Base-by-base conservation (phyloP, 2,329 filamentous ascomycete species). In the Furcasterigmium sp. region DNA sequence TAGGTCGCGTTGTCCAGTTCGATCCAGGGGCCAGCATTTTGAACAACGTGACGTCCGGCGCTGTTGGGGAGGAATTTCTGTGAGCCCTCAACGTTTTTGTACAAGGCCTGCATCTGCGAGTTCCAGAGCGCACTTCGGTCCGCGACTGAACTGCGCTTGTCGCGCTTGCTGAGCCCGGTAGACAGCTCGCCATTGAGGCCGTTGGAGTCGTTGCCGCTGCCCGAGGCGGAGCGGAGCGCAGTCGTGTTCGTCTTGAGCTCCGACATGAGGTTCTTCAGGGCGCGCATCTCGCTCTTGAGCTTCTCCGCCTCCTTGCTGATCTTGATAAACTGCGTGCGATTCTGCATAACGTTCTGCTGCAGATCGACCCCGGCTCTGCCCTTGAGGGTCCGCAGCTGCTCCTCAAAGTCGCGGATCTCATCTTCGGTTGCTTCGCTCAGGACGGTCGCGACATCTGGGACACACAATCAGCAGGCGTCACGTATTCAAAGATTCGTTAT, bases 261-360 rank as follows among this genome's bases (percentile, higher is more conserved):
- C 3, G 89, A 84, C 85, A 98, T 96, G 41, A 97, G 75, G 51
- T 88, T 88, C 36, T 87, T 82, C 25, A 98, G 77, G 7, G 87
- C 87, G 41, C 88, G 81, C 93, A 98, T 97, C 63, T 98, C 93
- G 43, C 82, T 81, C 67, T 97, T 97, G 45, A 98, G 80, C 69
- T 95, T 96, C 66, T 98, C 93, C 2, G 94, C 93, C 68, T 98
- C 93, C 66, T 97, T 96, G 61, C 91, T 96, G 64, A 98, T 97
- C 65, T 95, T 95, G 73, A 98, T 97, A 60, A 98, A 98, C 58
- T 97, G 93, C 0, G 89, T 95, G 39, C 93, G 83, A 64, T 98
- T 98, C 63, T 96, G 91, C 65, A 95, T 91, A 40, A 98, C 86
- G 65, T 91, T 97, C 59, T 94, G 88, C 64, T 97, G 91, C 18